phyloP scores from a whole-genome alignment of 768 basidiomycete species.

The Serendipita sp. region DNA sequence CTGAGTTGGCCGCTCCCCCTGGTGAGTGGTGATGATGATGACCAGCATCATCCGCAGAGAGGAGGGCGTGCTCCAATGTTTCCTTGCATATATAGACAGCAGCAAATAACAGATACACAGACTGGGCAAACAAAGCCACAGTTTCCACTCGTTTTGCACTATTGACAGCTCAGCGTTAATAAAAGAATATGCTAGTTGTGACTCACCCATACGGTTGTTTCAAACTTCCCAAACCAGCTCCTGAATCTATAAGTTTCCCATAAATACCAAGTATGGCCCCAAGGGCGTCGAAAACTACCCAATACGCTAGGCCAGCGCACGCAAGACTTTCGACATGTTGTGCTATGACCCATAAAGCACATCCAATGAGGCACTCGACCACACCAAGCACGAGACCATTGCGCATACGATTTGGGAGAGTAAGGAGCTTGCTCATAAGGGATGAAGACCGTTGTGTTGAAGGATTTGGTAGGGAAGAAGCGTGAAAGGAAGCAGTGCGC shows the following conservation, averaged over 20 bases:
- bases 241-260: conserved; percentile 11
- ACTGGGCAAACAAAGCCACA: conserved; percentile 69
- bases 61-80: conserved; percentile 78
- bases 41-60: conserved; percentile 39
- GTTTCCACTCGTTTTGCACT: conserved; percentile 56
- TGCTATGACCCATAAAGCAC: conserved; percentile 63
- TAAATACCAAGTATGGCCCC: conserved; percentile 43
- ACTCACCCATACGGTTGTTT: conserved; percentile 48
- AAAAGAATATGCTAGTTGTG: not conserved
- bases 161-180: conserved; percentile 1
- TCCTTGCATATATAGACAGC: conserved; percentile 96
- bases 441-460: not conserved
- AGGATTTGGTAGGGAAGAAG: not conserved
- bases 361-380: conserved; percentile 13
- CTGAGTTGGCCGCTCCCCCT: conserved; percentile 10
- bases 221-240: conserved; percentile 8
- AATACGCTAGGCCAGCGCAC: conserved; percentile 85
- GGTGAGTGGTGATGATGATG: conserved; percentile 42
- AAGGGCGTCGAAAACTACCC: conserved; percentile 88
- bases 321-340: conserved; percentile 78
- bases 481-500: not conserved
- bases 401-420: not conserved
- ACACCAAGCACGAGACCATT: not conserved
- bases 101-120: conserved; percentile 86
- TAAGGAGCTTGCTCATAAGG: not conserved